Evolutionary conservation across 768 basidiomycete species (phyloP), one percentile per base, ranked within the genome.

Genomic region (Rubroboletus satanas): DNA sequence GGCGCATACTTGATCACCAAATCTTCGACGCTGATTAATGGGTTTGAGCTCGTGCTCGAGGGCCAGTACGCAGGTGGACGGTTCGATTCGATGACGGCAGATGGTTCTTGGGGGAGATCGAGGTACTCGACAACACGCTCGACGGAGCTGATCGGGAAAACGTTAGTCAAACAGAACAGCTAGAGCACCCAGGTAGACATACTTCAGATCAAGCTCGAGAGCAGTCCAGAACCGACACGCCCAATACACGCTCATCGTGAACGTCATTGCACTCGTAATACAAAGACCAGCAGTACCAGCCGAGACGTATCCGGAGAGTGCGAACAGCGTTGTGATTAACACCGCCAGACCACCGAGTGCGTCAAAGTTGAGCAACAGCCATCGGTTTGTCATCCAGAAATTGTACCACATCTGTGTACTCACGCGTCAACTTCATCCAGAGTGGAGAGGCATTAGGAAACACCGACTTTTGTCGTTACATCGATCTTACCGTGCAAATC

Each of bases 51-150:
- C 17, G 84, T 76, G 54, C 79, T 83, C 0, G 92, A 92, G 0
- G 94, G 94, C 94, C 94, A 97, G 64, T 94, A 94, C 0, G 93
- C 94, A 1, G 94, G 94, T 1, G 85, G 87, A 7, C 90, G 82
- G 52, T 79, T 81, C 0, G 79, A 79, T 59, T 92, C 86, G 46
- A 93, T 86, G 54, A 87, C 65, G 0, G 85, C 77, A 3, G 90
- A 84, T 0, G 94, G 88, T 66, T 96, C 93, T 68, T 93, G 90
- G 0, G 92, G 92, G 6, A 97, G 78, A 49, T 90, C 82, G 26
- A 96, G 83, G 74, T 95, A 96, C 75, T 96, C 93, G 7, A 92
- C 84, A 14, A 95, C 80, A 55, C 94, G 88, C 69, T 98, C 93
- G 5, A 96, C 91, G 12, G 90, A 88, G 74, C 89, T 91, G 49